These are phyloP conservation scores for Fusarium phyllophilum DNA, from an alignment of 2,329 filamentous ascomycete species.

Conservation along the genomic window DNA sequence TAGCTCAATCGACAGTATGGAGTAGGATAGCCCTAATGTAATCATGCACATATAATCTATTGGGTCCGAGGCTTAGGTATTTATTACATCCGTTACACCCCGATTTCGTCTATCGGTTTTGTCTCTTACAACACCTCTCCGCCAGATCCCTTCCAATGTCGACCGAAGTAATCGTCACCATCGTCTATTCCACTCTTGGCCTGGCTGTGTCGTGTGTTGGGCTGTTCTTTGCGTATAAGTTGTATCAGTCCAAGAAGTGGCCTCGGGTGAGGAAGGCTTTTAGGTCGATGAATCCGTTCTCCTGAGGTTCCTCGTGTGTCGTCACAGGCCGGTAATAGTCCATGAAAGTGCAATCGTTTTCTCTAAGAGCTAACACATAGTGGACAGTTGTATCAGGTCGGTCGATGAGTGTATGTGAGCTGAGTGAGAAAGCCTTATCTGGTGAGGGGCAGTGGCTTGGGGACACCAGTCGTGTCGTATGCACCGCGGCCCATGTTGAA, in stretches of 20 bases:
- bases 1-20: not conserved
- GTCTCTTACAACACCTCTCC: not conserved
- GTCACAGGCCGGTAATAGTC: not conserved
- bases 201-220: not conserved
- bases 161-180: not conserved
- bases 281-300: not conserved
- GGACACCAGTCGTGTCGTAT: not conserved
- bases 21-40: not conserved
- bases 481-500: not conserved
- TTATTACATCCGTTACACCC: not conserved
- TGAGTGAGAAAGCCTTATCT: not conserved
- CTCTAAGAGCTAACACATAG: not conserved
- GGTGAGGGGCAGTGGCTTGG: not conserved
- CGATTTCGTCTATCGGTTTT: not conserved
- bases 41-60: not conserved
- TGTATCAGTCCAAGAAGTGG: not conserved
- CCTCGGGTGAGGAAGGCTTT: not conserved
- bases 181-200: not conserved
- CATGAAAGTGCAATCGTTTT: accelerated
- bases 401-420: not conserved
- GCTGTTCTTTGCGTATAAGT: not conserved
- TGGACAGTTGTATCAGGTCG: not conserved
- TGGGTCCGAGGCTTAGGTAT: not conserved
- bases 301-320: not conserved
- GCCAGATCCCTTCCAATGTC: not conserved